These are phyloP conservation scores for Cladorrhinum samala DNA, from an alignment of 495 filamentous ascomycete genomes.

Conservation along the genomic window DNA sequence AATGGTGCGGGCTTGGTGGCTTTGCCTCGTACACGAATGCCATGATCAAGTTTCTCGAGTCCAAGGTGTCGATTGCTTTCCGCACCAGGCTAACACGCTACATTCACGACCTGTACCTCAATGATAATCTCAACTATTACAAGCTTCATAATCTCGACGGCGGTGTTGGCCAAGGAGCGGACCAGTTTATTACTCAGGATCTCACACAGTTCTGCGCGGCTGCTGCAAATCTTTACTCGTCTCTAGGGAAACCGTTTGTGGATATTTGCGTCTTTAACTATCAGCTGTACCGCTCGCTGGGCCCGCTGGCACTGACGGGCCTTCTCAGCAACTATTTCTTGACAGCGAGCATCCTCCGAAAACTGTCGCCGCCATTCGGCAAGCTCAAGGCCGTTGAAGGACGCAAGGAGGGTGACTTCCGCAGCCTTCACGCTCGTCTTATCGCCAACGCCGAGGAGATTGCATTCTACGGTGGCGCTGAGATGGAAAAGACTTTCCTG, in stretches of 20 bases:
- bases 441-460: conserved; percentile 98
- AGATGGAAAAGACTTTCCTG: conserved; percentile 85
- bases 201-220: conserved; percentile 89
- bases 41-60: conserved; percentile 97
- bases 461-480: conserved; percentile 95
- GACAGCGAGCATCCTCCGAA: conserved; percentile 80
- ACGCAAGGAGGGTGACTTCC: conserved; percentile 87
- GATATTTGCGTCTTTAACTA: conserved; percentile 97
- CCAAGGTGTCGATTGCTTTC: conserved; percentile 97
- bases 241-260: conserved; percentile 90
- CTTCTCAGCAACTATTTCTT: conserved; percentile 87
- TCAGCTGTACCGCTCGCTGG: conserved; percentile 86
- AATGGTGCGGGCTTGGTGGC: conserved; percentile 58
- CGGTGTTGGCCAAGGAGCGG: conserved; percentile 81
- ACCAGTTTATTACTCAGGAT: conserved; percentile 98
- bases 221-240: conserved; percentile 91
- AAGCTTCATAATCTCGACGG: conserved; percentile 92
- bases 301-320: conserved; percentile 78
- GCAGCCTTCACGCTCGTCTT: conserved; percentile 79
- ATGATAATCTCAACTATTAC: conserved; percentile 91
- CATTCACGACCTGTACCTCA: conserved; percentile 95
- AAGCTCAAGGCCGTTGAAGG: conserved; percentile 94
- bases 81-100: conserved; percentile 92
- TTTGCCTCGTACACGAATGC: conserved; percentile 90
- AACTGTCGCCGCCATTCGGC: conserved; percentile 88